Evolutionary conservation across 2,329 filamentous ascomycete genomes (phyloP).

Genomic region (Diaporthe caulivora): DNA sequence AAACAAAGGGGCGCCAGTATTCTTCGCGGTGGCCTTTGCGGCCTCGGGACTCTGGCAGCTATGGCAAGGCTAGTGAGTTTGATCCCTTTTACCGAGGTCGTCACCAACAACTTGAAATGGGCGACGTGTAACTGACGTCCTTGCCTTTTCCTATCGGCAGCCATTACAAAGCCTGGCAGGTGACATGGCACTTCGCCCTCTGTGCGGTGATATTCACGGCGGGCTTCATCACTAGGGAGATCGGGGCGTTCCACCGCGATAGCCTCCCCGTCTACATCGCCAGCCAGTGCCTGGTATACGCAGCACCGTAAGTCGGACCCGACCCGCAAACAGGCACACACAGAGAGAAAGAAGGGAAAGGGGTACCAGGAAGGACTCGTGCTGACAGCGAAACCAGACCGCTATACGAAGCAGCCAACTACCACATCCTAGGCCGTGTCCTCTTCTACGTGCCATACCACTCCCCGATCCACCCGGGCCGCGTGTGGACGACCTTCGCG

Average conservation of each 20-base stretch:
- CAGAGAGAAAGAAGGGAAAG: background rate
- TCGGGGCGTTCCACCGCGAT: constrained; percentile 61
- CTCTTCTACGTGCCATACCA: constrained; percentile 73
- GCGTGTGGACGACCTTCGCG: constrained; percentile 61
- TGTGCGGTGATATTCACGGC: constrained; percentile 60
- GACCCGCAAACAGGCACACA: background rate
- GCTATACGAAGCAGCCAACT: constrained; percentile 73
- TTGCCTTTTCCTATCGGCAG: constrained; percentile 37
- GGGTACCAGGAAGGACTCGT: background rate
- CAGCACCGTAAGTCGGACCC: constrained; percentile 46
- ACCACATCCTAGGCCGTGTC: constrained; percentile 71
- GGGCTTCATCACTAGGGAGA: constrained; percentile 61
- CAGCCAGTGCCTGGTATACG: constrained; percentile 53
- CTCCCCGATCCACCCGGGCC: constrained; percentile 63
- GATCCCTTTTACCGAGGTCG: background rate
- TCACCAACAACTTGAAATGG: background rate
- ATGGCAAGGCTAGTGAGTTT: constrained; percentile 61
- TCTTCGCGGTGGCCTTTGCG: constrained; percentile 58
- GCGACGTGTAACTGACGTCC: background rate
- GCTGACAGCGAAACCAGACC: constrained; percentile 55
- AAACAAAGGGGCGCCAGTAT: constrained; percentile 61
- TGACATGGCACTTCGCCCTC: constrained; percentile 62
- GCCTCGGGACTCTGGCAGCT: constrained; percentile 53
- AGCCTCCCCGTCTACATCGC: constrained; percentile 57
- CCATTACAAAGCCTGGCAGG: constrained; percentile 63